Evolutionary conservation across 2,329 filamentous ascomycete genomes (phyloP), one percentile per base, ranked within the genome.

Genomic region (Scortechinia acanthostroma): DNA sequence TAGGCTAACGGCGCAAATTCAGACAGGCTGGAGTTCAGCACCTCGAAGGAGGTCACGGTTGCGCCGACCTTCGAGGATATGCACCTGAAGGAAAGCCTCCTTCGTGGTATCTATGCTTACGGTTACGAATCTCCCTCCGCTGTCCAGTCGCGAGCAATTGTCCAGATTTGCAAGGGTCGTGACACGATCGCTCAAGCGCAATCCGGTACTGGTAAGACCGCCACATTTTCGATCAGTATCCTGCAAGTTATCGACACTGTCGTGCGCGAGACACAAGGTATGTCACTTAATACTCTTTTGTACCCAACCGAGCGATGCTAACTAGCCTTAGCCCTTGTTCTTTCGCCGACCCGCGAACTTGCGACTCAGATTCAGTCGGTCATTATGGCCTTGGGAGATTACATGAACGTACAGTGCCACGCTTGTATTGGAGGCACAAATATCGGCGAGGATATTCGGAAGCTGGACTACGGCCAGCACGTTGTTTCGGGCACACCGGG

Each of bases 121-220:
- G 81, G 81, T 52, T 86, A 85, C 57, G 81, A 86, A 56, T 85
- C 81, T 13, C 81, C 81, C 4, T 86, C 81, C 3, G 81, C 81
- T 4, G 81, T 86, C 4, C 81, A 86, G 64, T 84, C 80, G 51
- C 79, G 82, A 53, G 81, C 81, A 21, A 86, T 86, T 55, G 81
- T 86, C 42, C 82, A 86, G 63, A 80, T 86, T 53, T 86, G 82
- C 69, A 86, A 84, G 63, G 81, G 81, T 51, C 76, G 81, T 56
- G 81, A 86, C 60, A 86, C 82, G 45, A 86, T 40, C 20, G 35
- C 35, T 6, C 35, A 40, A 17, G 35, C 35, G 10, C 35, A 40
- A 17, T 40, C 35, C 22, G 78, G 78, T 61, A 83, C 78, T 37
- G 78, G 78, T 69, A 83, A 83, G 68, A 83, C 78, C 2, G 78